These are phyloP conservation scores for Boletus patriciae DNA, from an alignment of 768 basidiomycete species.

Conservation along the genomic window DNA sequence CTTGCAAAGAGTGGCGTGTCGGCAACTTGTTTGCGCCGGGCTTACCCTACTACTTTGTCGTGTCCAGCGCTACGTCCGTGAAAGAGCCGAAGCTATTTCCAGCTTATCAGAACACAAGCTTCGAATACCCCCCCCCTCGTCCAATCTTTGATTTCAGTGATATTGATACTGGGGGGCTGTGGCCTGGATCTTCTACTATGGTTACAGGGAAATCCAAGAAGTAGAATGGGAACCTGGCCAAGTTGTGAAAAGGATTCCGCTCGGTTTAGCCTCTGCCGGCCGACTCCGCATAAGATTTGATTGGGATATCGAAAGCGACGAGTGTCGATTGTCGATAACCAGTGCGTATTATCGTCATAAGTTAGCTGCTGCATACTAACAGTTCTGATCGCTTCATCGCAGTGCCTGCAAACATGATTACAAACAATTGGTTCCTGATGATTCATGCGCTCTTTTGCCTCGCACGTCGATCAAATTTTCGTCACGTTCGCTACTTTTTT, in stretches of 20 bases:
- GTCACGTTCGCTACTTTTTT: slow-evolving; percentile 9
- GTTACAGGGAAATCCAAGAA: background rate
- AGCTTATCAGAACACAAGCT: background rate
- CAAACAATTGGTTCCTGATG: slow-evolving; percentile 11
- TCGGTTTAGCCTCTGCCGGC: slow-evolving; percentile 4
- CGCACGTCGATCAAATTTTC: slow-evolving; percentile 3
- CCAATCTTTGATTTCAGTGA: background rate
- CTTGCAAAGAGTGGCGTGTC: slow-evolving; percentile 10
- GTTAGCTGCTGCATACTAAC: too few species aligned
- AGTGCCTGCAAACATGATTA: slow-evolving; percentile 14
- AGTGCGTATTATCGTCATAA: background rate
- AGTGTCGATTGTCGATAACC: slow-evolving; percentile 4
- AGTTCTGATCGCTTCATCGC: background rate
- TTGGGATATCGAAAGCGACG: slow-evolving; percentile 11
- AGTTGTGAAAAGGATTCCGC: background rate
- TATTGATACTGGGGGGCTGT: background rate
- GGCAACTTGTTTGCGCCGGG: slow-evolving; percentile 16
- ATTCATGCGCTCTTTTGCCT: slow-evolving; percentile 22
- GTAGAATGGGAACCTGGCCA: slow-evolving; percentile 1
- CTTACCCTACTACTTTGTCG: slow-evolving; percentile 9
- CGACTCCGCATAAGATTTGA: slow-evolving; percentile 2
- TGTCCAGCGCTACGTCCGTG: slow-evolving; percentile 17
- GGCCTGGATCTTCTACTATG: slow-evolving; percentile 2
- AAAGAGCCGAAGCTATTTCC: slow-evolving; percentile 12
- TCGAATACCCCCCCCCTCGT: background rate